Percentiles rank a stretch among this genome's conserved stretches.
phyloP scores from a whole-genome alignment of 2,329 filamentous ascomycete species.

The Colletotrichum tabaci region DNA sequence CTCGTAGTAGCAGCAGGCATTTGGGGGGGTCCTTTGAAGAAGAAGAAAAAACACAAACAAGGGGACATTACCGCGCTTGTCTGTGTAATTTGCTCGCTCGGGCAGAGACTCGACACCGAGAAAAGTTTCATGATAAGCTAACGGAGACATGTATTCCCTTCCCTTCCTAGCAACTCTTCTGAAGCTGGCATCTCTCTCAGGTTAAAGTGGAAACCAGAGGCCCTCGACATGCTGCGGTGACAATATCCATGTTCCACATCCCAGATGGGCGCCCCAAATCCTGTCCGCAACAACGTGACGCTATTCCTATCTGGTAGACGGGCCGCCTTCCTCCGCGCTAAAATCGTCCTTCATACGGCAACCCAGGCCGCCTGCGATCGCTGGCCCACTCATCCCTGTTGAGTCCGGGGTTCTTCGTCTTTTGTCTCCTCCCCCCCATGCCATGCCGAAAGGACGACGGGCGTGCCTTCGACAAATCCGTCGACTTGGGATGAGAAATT shows the following conservation, averaged over 20 bases:
- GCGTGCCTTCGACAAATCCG: neutral
- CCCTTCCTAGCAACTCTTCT: neutral
- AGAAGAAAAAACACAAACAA: too few relatives aligned
- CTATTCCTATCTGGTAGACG: slow-evolving; percentile 43
- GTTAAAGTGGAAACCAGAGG: neutral
- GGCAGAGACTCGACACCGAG: neutral
- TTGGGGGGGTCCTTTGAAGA: neutral
- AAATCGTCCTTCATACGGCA: slow-evolving; percentile 34
- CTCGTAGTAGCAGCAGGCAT: neutral
- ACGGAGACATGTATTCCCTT: neutral
- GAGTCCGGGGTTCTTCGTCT: neutral
- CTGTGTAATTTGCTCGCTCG: neutral
- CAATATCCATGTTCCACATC: slow-evolving; percentile 3
- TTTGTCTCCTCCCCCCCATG: too few relatives aligned
- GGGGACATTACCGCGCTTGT: neutral
- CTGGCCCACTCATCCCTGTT: slow-evolving; percentile 9
- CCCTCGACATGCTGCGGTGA: neutral
- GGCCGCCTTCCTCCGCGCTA: slow-evolving; percentile 45
- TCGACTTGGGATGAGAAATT: neutral
- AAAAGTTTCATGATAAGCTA: too few relatives aligned
- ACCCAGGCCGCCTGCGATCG: slow-evolving; percentile 13
- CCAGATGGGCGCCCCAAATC: neutral
- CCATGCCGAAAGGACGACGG: neutral
- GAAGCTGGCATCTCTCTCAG: neutral
- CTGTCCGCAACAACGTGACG: slow-evolving; percentile 1